Base-by-base conservation (phyloP, 257 asterid species). In the Marsdenia floribunda region DNA sequence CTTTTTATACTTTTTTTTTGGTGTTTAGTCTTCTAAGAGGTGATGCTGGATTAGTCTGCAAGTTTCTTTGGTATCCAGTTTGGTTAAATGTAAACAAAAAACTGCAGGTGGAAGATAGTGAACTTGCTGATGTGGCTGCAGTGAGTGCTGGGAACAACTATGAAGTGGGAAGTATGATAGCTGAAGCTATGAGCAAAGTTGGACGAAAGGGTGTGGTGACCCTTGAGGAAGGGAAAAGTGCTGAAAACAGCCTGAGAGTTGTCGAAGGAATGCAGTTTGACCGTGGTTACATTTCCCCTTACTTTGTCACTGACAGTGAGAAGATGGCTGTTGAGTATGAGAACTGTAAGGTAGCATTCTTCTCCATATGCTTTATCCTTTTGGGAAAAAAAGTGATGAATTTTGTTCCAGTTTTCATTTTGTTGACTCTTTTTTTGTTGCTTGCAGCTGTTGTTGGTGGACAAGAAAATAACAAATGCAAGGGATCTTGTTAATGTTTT, bases 211-310 rank as follows among this genome's bases (percentile, higher is more conserved):
- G 99, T 76, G 97, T 95, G 53, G 99, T 95, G 75, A 92, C 99
- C 24, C 98, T 95, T 38, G 98, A 95, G 82, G 98, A 95, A 83
- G 99, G 98, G 22, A 93, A 90, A 83, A 90, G 99, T 80, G 96
- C 97, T 2, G 98, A 92, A 68, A 95, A 90, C 87, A 83, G 82
- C 76, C 91, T 95, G 18, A 86, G 91, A 76, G 98, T 95, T 59
- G 98, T 92, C 65, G 99, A 95, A 81, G 98, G 98, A 69, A 95
- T 95, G 99, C 98, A 95, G 76, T 95, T 95, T 76, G 99, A 95
- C 26, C 97, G 99, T 79, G 99, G 98, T 63, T 92, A 89, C 58
- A 88, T 88, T 57, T 95, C 98, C 61, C 98, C 98, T 66, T 92
- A 95, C 82, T 92, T 90, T 29, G 97, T 94, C 6, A 95, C 99